Evolutionary conservation across 257 asterid genomes (phyloP).

Genomic region (Fraxinus excelsior): DNA sequence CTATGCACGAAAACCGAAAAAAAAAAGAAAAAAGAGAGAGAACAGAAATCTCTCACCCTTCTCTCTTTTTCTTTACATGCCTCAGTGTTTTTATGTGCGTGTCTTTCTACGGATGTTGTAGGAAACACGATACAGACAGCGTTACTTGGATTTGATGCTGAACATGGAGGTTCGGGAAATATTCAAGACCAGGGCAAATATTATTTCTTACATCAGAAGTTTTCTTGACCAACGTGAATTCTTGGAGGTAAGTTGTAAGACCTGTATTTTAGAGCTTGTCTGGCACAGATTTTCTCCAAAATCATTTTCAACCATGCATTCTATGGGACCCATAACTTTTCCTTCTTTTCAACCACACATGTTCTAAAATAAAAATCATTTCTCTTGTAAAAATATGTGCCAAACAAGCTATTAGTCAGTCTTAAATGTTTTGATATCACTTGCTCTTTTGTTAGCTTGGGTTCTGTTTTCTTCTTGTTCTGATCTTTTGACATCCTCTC

Average conservation of each 20-base stretch:
- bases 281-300: no score
- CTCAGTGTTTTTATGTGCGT: not conserved
- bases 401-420: not conserved
- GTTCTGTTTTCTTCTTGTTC: slow-evolving; percentile 9
- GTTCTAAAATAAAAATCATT: no score
- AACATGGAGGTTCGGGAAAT: slow-evolving; percentile 76
- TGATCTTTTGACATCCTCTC: slow-evolving; percentile 3
- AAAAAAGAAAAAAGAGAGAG: slow-evolving; percentile 5
- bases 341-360: no score
- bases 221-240: slow-evolving; percentile 70
- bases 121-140: slow-evolving; percentile 95
- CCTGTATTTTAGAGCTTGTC: not conserved
- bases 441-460: not conserved
- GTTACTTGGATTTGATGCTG: slow-evolving; percentile 84
- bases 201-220: slow-evolving; percentile 61
- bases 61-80: not conserved
- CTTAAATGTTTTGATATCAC: not conserved
- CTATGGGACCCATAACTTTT: no score
- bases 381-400: no score
- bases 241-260: slow-evolving; percentile 60
- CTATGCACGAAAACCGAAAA: no score
- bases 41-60: not conserved
- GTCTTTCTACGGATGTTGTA: slow-evolving; percentile 19
- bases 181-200: slow-evolving; percentile 71
- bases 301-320: no score